A percentile compares a stretch with the other conserved stretches of the same genome.
phyloP scores from a whole-genome alignment of 257 asterid genomes.

The Solanum paucissectum region DNA sequence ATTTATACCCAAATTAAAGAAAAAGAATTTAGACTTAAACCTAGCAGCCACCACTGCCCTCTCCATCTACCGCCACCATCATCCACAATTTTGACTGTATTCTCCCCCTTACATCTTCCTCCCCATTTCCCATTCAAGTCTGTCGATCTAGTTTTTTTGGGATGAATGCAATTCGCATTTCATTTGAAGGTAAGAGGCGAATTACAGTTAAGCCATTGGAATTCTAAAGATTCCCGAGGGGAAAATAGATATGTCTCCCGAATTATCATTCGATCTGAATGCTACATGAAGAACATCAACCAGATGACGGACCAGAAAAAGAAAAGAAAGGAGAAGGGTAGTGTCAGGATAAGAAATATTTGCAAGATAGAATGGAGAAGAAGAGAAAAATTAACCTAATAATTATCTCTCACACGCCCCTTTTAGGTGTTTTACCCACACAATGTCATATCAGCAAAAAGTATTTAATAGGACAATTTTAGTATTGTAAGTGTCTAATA shows the following conservation, averaged over 20 bases:
- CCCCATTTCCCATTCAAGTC: background rate
- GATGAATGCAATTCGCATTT: background rate
- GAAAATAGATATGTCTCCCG: background rate
- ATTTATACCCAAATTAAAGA: background rate
- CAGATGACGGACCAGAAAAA: background rate
- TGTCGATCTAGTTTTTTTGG: background rate
- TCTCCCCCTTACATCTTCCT: background rate
- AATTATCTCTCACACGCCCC: background rate
- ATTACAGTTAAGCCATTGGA: background rate
- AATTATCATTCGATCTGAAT: background rate
- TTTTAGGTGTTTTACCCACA: background rate
- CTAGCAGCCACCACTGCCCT: background rate
- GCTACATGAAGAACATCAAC: background rate
- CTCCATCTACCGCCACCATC: background rate
- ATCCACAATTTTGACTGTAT: background rate
- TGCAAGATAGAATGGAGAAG: background rate
- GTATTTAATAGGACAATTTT: background rate
- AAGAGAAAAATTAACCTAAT: background rate
- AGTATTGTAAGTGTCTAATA: background rate
- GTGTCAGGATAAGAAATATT: background rate
- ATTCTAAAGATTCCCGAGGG: background rate
- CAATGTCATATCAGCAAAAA: background rate
- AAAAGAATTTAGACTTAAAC: background rate
- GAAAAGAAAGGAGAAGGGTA: background rate
- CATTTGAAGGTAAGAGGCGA: background rate